Evolutionary conservation across 371 early-diverging fungal species (phyloP), one percentile per base, ranked within the genome.

Genomic region (Coemansia sp.): DNA sequence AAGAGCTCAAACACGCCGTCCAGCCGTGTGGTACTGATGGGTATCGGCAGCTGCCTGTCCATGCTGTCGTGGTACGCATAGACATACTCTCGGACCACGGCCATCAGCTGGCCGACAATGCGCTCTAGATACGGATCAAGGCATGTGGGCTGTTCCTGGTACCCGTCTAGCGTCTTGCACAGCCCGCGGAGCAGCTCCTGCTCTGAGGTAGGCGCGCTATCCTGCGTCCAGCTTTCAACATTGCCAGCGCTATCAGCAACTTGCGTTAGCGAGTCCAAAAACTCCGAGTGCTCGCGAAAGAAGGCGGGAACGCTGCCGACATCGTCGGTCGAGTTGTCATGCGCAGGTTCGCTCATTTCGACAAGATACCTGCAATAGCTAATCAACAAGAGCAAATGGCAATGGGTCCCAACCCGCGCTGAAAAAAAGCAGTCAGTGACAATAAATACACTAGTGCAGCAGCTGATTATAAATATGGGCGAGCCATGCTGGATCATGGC

Each of bases 81-180:
- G 9, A 82, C 78, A 56, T 72, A 76, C 40, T 70, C 75, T 61
- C 88, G 82, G 33, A 92, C 76, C 10, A 77, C 80, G 5, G 68
- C 62, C 59, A 92, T 84, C n/a, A 87, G 65, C 36, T 87, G 87
- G n/a, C 72, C 52, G 9, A 93, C 81, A 54, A 94, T 83, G 30
- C 57, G 65, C 56, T 93, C 95, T 55, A 97, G 77, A 69, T 83
- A 81, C 14, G 91, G 89, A 70, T 97, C 98, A 4, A 97, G 86
- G 16, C 95, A 78, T 58, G 88, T 88, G 3, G 98, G 88, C 69
- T 90, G 87, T 76, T 94, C 94, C 75, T 94, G 94, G 65, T 94
- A 95, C 52, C 77, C 57, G 49, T 83, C 86, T 39, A 93, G 56
- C 4, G 59, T 68, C 26, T 38, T 50, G 20, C 47, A 39, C 52